A percentile compares a stretch with the other conserved stretches of the same genome.
These are phyloP conservation scores for Eutrema salsugineum DNA, from an alignment of 441 rosid species.

Conservation along the genomic window DNA sequence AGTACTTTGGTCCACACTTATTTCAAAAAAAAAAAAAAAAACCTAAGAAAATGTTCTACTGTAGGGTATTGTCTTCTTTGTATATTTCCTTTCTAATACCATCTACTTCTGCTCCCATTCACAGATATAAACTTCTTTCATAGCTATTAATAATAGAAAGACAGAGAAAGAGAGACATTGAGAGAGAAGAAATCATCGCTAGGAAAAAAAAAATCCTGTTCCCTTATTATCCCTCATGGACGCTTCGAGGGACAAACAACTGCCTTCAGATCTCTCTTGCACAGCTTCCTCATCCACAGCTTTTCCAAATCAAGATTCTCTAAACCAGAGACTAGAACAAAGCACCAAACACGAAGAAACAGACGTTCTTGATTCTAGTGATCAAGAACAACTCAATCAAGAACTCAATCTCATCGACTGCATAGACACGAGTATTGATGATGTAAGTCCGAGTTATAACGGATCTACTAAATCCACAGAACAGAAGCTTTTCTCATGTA, in stretches of 20 bases:
- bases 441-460: constrained; percentile 16
- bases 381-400: constrained; percentile 31
- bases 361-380: constrained; percentile 14
- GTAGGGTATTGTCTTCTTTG: constrained; percentile 19
- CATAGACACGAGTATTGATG: constrained; percentile 33
- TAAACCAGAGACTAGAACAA: not conserved
- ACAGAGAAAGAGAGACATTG: not conserved
- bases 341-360: constrained; percentile 22
- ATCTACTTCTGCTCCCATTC: constrained; percentile 25
- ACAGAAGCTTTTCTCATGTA: constrained; percentile 73
- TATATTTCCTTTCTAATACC: constrained; percentile 23
- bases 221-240: constrained; percentile 29
- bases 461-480: constrained; percentile 29
- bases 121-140: constrained; percentile 9
- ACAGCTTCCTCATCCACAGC: constrained; percentile 31
- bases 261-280: constrained; percentile 36
- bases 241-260: constrained; percentile 31
- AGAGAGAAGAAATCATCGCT: constrained; percentile 12
- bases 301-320: constrained; percentile 23
- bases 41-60: constrained; percentile 2
- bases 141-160: constrained; percentile 20
- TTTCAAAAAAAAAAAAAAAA: not conserved
- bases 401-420: constrained; percentile 70
- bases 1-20: constrained; percentile 29
- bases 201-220: not conserved